Base-by-base conservation (phyloP, 371 early-diverging fungal genomes). In the Mortierella sp. region DNA sequence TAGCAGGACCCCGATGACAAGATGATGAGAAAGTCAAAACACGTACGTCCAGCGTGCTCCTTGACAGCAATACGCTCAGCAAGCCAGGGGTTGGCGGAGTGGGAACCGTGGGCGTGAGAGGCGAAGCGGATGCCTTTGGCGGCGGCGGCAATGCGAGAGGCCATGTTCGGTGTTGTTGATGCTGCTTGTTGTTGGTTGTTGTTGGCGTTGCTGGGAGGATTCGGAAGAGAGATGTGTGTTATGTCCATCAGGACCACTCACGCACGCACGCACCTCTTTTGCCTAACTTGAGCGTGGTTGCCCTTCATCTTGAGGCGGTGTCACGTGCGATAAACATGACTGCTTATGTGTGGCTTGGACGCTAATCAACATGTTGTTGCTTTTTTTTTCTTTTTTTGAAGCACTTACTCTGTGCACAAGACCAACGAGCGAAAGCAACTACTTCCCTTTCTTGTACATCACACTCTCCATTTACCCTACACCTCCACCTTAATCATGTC, bases 41-140 rank as follows among this genome's bases (percentile, higher is more conserved):
- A 82, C 83, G 13, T 82, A 82, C 83, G 76, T 42, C 75, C 75
- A 48, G 83, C 83, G 73, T 82, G 80, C 63, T 82, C 83, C 74
- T 79, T 78, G 80, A 74, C 24, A 54, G 80, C 83, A 42, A 76
- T 68, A 76, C 79, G 83, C 79, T 82, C 83, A 79, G 83, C 83
- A 54, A 79, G 58, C 76, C 79, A 82, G 42, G 83, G 76, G 80
- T 79, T 82, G 73, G 79, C 52, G 38, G 80, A 44, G 63, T 72
- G 54, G 45, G 75, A 50, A 24, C n/a, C 80, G n/a, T 65, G 21
- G 65, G 65, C 71, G 47, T 74, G 19, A 72, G 83, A 79, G 58
- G 79, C 75, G 80, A 79, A 79, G 47, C 83, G 83, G 65, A 81
- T 68, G 77, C 81, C 81, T 70, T 79, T 78, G 58, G 79, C 83